Percentiles rank a stretch among this genome's conserved stretches.
These are phyloP conservation scores for Phaeosphaeria sp. DNA, from an alignment of 2,329 filamentous ascomycete genomes.

Conservation along the genomic window DNA sequence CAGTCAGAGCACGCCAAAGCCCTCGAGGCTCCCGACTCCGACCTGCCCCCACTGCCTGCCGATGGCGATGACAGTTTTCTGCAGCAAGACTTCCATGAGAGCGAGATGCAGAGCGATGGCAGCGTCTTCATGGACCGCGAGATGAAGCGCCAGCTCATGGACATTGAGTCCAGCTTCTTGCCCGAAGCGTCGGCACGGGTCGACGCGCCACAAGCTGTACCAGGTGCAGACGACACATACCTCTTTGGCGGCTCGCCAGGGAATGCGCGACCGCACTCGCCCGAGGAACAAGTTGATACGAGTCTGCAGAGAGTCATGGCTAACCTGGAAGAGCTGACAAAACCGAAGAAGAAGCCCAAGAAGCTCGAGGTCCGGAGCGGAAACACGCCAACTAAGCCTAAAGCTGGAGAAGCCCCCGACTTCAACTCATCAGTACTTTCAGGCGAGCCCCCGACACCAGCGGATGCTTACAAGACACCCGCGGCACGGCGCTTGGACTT, in stretches of 20 bases:
- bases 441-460: conserved; percentile 47
- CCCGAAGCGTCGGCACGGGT: conserved; percentile 57
- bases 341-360: conserved; percentile 31
- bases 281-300: conserved; percentile 11
- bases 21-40: conserved; percentile 45
- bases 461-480: conserved; percentile 52
- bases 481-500: conserved; percentile 37
- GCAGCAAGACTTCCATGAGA: conserved; percentile 36
- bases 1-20: conserved; percentile 41
- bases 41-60: conserved; percentile 49
- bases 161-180: conserved; percentile 69
- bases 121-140: conserved; percentile 61
- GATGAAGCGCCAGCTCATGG: conserved; percentile 65
- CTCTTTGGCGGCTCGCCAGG: conserved; percentile 50
- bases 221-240: conserved; percentile 56
- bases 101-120: conserved; percentile 43
- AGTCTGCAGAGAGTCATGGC: conserved; percentile 22
- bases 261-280: conserved; percentile 27
- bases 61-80: conserved; percentile 51
- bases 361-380: conserved; percentile 26
- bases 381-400: conserved; percentile 20
- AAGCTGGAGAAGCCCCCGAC: conserved; percentile 16
- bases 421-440: conserved; percentile 38
- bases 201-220: conserved; percentile 26
- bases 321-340: conserved; percentile 21